Evolutionary conservation across 305 asterid genomes (phyloP).

Genomic region (Petunia hybrid): DNA sequence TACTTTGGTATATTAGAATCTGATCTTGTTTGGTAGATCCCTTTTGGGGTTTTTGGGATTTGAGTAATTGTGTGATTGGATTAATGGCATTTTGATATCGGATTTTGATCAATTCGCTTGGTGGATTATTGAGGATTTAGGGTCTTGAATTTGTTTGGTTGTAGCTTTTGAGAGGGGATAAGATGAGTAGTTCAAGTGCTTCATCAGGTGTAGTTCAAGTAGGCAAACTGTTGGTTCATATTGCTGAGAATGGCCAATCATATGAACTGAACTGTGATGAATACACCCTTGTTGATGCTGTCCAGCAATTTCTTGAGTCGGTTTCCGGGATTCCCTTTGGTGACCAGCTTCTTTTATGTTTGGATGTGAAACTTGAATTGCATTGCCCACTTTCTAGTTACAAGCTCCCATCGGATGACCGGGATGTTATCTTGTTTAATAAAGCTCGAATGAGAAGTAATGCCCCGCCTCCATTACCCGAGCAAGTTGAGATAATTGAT

Average conservation of each 20-base stretch:
- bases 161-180: conserved; percentile 29
- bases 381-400: conserved; percentile 77
- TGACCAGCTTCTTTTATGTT: conserved; percentile 91
- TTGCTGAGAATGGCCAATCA: conserved; percentile 93
- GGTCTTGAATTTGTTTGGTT: conserved; percentile 31
- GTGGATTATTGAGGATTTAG: conserved; percentile 18
- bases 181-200: conserved; percentile 70
- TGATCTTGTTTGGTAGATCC: conserved; percentile 7
- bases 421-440: conserved; percentile 83
- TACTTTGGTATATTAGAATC: not conserved
- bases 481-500: conserved; percentile 62
- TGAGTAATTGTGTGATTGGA: not conserved
- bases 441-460: conserved; percentile 82
- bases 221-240: conserved; percentile 80
- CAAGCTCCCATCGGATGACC: conserved; percentile 76
- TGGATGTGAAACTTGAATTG: conserved; percentile 85
- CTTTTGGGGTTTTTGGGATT: conserved; percentile 31
- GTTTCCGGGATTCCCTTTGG: conserved; percentile 61
- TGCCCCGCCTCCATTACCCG: conserved; percentile 66
- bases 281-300: conserved; percentile 71
- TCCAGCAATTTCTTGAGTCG: conserved; percentile 70
- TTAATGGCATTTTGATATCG: not conserved
- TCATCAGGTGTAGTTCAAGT: conserved; percentile 65
- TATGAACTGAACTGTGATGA: conserved; percentile 75
- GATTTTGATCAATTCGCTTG: not conserved